These are phyloP conservation scores for Penicillium crustosum DNA, from an alignment of 2,329 filamentous ascomycete genomes.

Conservation along the genomic window DNA sequence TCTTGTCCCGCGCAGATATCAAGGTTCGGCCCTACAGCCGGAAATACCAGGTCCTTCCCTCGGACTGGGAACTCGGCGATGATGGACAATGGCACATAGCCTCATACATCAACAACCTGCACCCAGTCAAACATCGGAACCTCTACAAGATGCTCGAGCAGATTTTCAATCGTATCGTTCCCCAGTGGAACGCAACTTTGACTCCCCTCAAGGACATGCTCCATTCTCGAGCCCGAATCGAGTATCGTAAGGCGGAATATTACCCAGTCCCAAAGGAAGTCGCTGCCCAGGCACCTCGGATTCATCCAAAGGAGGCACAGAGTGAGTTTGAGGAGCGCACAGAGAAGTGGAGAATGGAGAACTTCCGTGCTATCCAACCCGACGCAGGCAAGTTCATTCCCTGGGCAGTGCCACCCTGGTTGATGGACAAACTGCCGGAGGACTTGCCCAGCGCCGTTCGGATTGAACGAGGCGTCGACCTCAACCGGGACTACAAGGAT, in stretches of 20 bases:
- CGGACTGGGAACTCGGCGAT: slow-evolving; percentile 37
- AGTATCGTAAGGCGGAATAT: slow-evolving; percentile 33
- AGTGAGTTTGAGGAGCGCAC: slow-evolving; percentile 25
- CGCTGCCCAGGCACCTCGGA: slow-evolving; percentile 15
- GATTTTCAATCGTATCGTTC: slow-evolving; percentile 31
- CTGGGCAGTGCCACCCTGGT: slow-evolving; percentile 32
- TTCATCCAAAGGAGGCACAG: slow-evolving; percentile 20
- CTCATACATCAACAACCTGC: slow-evolving; percentile 50
- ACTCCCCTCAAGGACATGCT: slow-evolving; percentile 35
- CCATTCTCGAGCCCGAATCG: slow-evolving; percentile 34
- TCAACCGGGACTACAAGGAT: slow-evolving; percentile 40
- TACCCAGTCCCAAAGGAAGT: slow-evolving; percentile 25
- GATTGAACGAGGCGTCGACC: slow-evolving; percentile 29
- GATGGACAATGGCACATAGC: slow-evolving; percentile 34
- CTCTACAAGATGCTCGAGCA: slow-evolving; percentile 44
- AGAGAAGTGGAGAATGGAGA: slow-evolving; percentile 27
- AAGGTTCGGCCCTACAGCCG: slow-evolving; percentile 33
- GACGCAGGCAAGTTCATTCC: slow-evolving; percentile 31
- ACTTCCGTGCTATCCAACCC: slow-evolving; percentile 27
- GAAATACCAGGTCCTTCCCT: slow-evolving; percentile 49
- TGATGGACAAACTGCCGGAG: slow-evolving; percentile 29
- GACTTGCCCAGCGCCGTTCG: slow-evolving; percentile 29
- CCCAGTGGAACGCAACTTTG: slow-evolving; percentile 30
- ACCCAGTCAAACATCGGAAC: slow-evolving; percentile 36
- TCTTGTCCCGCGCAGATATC: slow-evolving; percentile 30